phyloP scores from a whole-genome alignment of 805 yeast genomes.

The Cyberlindnera euphorbiae region DNA sequence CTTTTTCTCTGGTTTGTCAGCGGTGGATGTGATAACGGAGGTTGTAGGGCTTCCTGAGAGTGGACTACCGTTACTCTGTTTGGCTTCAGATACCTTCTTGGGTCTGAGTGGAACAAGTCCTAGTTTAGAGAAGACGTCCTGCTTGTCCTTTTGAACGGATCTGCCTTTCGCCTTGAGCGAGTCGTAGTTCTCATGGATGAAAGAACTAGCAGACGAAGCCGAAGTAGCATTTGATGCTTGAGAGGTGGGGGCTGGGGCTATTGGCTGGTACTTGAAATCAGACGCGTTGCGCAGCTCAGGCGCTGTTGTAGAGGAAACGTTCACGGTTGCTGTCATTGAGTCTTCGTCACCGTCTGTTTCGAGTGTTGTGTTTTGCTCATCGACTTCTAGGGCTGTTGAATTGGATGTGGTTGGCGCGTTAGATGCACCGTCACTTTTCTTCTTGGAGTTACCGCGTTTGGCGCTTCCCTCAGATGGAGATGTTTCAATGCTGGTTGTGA shows the following conservation, averaged over 20 bases:
- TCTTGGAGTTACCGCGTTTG: background rate
- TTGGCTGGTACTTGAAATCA: background rate
- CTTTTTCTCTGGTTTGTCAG: background rate
- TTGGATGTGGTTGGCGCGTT: too few species aligned
- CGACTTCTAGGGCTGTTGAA: too few species aligned
- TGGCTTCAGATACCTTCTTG: slow-evolving; percentile 3
- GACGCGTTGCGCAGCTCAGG: too few species aligned
- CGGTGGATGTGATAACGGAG: too few species aligned
- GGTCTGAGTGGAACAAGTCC: slow-evolving; percentile 10
- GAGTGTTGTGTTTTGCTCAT: background rate
- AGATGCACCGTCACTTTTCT: too few species aligned
- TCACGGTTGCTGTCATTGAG: too few species aligned
- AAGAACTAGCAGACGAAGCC: background rate
- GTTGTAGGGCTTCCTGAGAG: too few species aligned
- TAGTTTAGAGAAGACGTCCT: slow-evolving; percentile 9
- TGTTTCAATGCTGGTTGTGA: too few species aligned
- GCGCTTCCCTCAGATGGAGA: too few species aligned
- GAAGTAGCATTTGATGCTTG: background rate
- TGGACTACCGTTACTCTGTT: slow-evolving; percentile 3
- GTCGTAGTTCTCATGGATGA: slow-evolving; percentile 20
- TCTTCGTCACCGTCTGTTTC: too few species aligned
- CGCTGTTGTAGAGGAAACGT: background rate
- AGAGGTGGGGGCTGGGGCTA: background rate
- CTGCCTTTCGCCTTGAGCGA: slow-evolving; percentile 21
- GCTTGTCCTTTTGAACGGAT: slow-evolving; percentile 18